Evolutionary conservation across 2,329 filamentous ascomycete genomes (phyloP).

Genomic region (Hymenoscyphus fructigenus): DNA sequence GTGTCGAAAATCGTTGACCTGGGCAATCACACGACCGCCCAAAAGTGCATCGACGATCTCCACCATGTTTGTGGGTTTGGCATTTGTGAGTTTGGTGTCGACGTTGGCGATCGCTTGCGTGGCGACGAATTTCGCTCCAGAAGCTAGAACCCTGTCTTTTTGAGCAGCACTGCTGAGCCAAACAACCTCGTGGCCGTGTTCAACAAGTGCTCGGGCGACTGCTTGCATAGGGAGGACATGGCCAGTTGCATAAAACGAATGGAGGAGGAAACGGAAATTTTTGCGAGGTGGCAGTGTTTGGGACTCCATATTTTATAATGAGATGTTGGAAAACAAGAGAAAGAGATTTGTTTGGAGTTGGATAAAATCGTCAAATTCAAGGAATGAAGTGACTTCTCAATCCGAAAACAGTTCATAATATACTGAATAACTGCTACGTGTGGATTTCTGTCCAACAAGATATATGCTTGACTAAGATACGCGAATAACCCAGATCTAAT

Average conservation of each 20-base stretch:
- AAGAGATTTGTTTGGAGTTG: neutral
- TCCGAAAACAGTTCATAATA: neutral
- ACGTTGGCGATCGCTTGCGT: neutral
- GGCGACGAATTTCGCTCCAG: neutral
- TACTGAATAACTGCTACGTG: neutral
- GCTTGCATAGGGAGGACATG: conserved; percentile 3
- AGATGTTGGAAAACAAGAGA: neutral
- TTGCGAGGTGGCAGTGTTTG: neutral
- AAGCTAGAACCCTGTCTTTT: neutral
- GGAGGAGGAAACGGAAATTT: neutral
- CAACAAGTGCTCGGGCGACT: neutral
- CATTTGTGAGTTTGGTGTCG: neutral
- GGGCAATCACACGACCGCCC: neutral
- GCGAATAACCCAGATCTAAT: neutral
- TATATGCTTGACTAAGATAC: neutral
- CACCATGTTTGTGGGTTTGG: neutral
- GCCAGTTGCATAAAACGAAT: neutral
- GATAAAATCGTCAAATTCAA: neutral
- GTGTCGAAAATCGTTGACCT: neutral
- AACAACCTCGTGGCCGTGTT: neutral
- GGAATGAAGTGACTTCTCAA: neutral
- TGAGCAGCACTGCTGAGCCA: neutral
- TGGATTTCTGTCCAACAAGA: neutral
- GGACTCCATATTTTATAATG: neutral
- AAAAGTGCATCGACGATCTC: conserved; percentile 5